Conservation (phyloP, 768 basidiomycete genomes). For the Trametopsis cervina region DNA sequence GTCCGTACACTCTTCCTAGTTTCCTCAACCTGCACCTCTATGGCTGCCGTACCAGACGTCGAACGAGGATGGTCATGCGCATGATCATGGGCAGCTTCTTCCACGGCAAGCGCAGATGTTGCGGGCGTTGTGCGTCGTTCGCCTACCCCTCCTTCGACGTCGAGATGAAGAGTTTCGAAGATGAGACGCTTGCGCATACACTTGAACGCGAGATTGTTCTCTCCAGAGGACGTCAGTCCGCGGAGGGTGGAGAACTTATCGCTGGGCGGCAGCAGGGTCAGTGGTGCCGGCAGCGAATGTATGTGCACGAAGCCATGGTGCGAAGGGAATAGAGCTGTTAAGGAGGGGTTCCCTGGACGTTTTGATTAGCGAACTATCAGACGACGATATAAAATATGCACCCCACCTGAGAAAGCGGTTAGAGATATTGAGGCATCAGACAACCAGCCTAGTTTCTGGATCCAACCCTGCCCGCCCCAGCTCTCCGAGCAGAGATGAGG, state of each 20-base stretch:
- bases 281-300: constrained; percentile 67
- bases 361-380: neutral
- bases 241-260: constrained; percentile 80
- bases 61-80: constrained; percentile 10
- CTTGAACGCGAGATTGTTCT: constrained; percentile 95
- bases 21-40: constrained; percentile 40
- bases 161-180: constrained; percentile 87
- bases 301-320: constrained; percentile 84
- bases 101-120: constrained; percentile 17
- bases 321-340: constrained; percentile 67
- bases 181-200: constrained; percentile 82
- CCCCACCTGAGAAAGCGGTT: constrained; percentile 71
- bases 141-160: constrained; percentile 77
- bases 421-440: constrained; percentile 71
- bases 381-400: neutral
- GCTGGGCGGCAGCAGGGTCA: constrained; percentile 69
- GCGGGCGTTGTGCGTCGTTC: constrained; percentile 63
- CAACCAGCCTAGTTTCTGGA: constrained; percentile 72
- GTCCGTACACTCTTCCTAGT: constrained; percentile 4
- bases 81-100: constrained; percentile 14
- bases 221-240: constrained; percentile 70
- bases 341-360: constrained; percentile 63
- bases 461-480: constrained; percentile 65
- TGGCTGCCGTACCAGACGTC: constrained; percentile 25
- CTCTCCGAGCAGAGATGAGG: constrained; percentile 52